A percentile compares a stretch with the other conserved stretches of the same genome.
Evolutionary conservation across 768 basidiomycete species (phyloP).

Genomic region (Hygrophorus russula): DNA sequence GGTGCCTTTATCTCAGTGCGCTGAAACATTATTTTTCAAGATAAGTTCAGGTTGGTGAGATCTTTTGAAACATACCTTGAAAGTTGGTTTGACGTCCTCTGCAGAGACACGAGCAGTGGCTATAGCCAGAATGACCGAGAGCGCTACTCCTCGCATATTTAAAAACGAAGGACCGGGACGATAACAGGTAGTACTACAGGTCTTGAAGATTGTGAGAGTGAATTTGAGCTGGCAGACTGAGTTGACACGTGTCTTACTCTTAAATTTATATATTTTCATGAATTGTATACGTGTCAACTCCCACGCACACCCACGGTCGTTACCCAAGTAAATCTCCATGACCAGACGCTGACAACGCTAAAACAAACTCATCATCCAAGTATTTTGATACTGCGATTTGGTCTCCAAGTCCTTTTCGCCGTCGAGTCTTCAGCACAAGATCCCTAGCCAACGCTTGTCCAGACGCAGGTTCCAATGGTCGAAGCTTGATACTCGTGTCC

Average conservation of each 20-base stretch:
- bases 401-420: slow-evolving; percentile 94
- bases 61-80: slow-evolving; percentile 35
- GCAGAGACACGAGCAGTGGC: slow-evolving; percentile 56
- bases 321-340: slow-evolving; percentile 82
- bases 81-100: slow-evolving; percentile 53
- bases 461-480: slow-evolving; percentile 93
- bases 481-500: slow-evolving; percentile 92
- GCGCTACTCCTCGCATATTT: slow-evolving; percentile 81
- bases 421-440: slow-evolving; percentile 89
- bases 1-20: slow-evolving; percentile 71
- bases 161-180: slow-evolving; percentile 48
- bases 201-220: neutral
- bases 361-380: slow-evolving; percentile 92
- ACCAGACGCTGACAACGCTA: slow-evolving; percentile 91
- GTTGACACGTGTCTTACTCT: slow-evolving; percentile 1
- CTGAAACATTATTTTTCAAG: slow-evolving; percentile 26
- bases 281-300: slow-evolving; percentile 12
- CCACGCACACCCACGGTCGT: slow-evolving; percentile 16
- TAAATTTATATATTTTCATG: slow-evolving; percentile 23
- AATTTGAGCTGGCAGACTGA: neutral
- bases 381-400: slow-evolving; percentile 97
- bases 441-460: slow-evolving; percentile 93
- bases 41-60: slow-evolving; percentile 8
- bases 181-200: neutral
- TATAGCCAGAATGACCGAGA: slow-evolving; percentile 56